Percentiles rank a stretch among this genome's conserved stretches.
These are phyloP conservation scores for Aspergillus novofumigatus DNA, from an alignment of 2,329 filamentous ascomycete species.

Conservation along the genomic window DNA sequence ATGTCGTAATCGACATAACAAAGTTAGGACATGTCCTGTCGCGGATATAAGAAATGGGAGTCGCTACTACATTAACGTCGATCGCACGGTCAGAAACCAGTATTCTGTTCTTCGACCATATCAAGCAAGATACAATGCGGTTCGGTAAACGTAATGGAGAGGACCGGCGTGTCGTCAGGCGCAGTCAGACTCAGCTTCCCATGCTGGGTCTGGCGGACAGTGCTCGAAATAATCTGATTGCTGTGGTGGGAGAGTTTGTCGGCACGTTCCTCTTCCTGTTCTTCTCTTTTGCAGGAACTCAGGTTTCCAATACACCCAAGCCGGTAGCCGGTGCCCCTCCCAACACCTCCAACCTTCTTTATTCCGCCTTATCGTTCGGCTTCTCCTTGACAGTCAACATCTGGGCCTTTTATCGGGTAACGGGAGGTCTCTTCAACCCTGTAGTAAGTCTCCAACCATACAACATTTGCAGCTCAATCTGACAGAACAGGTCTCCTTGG, in stretches of 20 bases:
- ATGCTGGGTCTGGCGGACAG: conserved; percentile 33
- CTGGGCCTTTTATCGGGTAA: conserved; percentile 53
- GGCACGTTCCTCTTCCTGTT: conserved; percentile 51
- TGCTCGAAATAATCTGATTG: conserved; percentile 44
- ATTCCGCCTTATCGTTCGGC: conserved; percentile 43
- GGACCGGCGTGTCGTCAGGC: background rate
- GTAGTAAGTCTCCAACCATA: conserved; percentile 29
- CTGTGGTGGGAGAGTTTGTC: conserved; percentile 48
- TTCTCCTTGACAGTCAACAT: conserved; percentile 50
- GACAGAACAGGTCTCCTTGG: conserved; percentile 49
- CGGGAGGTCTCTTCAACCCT: conserved; percentile 51
- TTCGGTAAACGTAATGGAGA: background rate
- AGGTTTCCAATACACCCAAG: conserved; percentile 41
- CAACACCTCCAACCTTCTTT: conserved; percentile 37
- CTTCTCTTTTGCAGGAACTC: conserved; percentile 45
- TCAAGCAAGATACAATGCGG: background rate
- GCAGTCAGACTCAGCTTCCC: conserved; percentile 21
- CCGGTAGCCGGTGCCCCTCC: conserved; percentile 29
- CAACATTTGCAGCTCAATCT: background rate
- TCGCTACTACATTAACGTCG: background rate
- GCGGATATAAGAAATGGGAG: background rate
- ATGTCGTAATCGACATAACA: background rate
- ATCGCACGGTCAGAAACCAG: background rate
- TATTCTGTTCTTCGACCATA: background rate
- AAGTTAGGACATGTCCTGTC: background rate